A percentile compares a stretch with the other conserved stretches of the same genome.
phyloP scores from a whole-genome alignment of 495 filamentous ascomycete genomes.

The Hypomontagnella monticulosa region DNA sequence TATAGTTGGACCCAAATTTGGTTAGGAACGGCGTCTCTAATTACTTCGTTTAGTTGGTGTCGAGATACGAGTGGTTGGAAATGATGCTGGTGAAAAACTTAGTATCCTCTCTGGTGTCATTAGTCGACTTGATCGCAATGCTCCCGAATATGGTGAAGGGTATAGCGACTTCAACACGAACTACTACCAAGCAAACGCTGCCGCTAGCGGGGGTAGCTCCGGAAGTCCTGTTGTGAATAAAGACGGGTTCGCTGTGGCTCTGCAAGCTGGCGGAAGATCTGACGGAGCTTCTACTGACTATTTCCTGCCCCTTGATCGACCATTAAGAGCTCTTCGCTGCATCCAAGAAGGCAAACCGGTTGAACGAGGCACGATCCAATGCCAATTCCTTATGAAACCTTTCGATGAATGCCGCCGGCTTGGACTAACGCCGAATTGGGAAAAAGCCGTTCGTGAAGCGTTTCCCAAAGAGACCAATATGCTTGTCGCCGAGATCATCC shows the following conservation, averaged over 20 bases:
- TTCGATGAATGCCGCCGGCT: constrained; percentile 97
- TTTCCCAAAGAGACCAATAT: constrained; percentile 96
- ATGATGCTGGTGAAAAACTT: constrained; percentile 98
- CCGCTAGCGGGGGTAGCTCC: constrained; percentile 94
- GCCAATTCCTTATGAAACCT: constrained; percentile 94
- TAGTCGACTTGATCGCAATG: constrained; percentile 93
- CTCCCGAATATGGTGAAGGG: constrained; percentile 96
- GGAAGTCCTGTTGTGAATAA: constrained; percentile 97
- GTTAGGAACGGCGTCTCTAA: background rate
- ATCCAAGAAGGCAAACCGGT: constrained; percentile 79
- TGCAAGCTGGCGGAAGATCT: constrained; percentile 92
- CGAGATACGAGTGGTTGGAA: constrained; percentile 97
- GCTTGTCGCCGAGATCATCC: constrained; percentile 93
- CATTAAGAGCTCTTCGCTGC: constrained; percentile 84
- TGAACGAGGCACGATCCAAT: constrained; percentile 93
- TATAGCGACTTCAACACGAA: constrained; percentile 99
- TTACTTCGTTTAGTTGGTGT: constrained; percentile 68
- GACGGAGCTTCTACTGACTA: constrained; percentile 98
- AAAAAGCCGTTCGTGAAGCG: constrained; percentile 77
- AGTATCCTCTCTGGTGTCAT: constrained; percentile 98
- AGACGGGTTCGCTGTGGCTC: constrained; percentile 88
- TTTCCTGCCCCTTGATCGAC: constrained; percentile 93
- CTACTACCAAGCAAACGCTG: constrained; percentile 98
- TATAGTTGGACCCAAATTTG: constrained; percentile 14
- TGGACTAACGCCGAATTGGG: constrained; percentile 85